These are phyloP conservation scores for slime mould (Dictyostelium discoideum) DNA, from an alignment of 78 protist species.

Conservation along the genomic window DNA sequence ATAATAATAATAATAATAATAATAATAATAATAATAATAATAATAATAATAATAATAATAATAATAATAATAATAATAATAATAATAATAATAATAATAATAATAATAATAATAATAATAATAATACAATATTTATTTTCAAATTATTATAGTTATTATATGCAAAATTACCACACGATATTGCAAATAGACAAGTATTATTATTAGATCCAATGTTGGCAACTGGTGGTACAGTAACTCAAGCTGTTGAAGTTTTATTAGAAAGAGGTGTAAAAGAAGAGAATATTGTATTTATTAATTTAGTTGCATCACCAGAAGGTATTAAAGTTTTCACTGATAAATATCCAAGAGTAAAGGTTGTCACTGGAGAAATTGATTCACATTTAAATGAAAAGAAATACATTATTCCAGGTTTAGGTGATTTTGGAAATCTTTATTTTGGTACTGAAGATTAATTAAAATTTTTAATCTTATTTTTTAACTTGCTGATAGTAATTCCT, in stretches of 20 bases:
- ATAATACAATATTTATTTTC: too few relatives aligned
- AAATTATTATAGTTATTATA: constrained; percentile 45
- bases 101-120: too few relatives aligned
- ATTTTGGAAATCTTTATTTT: constrained; percentile 82
- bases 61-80: too few relatives aligned
- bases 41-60: too few relatives aligned
- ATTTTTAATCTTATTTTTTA: background rate
- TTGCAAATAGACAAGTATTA: constrained; percentile 75
- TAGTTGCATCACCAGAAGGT: constrained; percentile 87
- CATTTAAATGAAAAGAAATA: constrained; percentile 77
- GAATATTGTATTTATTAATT: constrained; percentile 81
- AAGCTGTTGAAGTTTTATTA: constrained; percentile 82
- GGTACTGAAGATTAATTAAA: constrained; percentile 53
- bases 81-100: too few relatives aligned
- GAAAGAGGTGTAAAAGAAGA: constrained; percentile 79
- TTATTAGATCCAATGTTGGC: constrained; percentile 90
- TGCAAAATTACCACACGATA: constrained; percentile 76
- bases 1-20: too few relatives aligned
- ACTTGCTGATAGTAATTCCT: too few relatives aligned
- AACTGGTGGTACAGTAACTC: constrained; percentile 84
- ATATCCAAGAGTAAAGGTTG: constrained; percentile 78
- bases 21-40: too few relatives aligned
- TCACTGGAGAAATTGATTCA: constrained; percentile 80
- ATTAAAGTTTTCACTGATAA: constrained; percentile 29
- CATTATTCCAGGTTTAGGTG: constrained; percentile 88